phyloP scores from a whole-genome alignment of 495 filamentous ascomycete genomes.

The Trichoderma gamsii region DNA sequence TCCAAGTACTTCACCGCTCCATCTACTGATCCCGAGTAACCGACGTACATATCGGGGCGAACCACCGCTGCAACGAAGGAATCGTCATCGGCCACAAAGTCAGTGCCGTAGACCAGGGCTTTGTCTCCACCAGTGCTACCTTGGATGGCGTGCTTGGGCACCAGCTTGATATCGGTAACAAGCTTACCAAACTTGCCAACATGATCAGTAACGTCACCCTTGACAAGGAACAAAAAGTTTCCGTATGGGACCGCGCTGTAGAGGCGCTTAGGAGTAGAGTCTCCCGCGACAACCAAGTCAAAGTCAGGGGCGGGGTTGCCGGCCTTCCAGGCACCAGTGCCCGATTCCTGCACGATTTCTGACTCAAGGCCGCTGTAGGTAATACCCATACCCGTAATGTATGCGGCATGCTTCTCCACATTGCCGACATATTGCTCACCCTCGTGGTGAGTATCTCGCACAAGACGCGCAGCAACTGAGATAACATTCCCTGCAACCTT shows the following conservation, averaged over 20 bases:
- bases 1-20: too few species aligned
- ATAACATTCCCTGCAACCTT: slow-evolving; percentile 45
- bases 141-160: background rate
- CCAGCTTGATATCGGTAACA: background rate
- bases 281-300: slow-evolving; percentile 6
- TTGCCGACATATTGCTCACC: slow-evolving; percentile 26
- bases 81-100: slow-evolving; percentile 18
- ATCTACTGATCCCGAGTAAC: background rate
- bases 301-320: slow-evolving; percentile 26
- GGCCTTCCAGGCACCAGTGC: slow-evolving; percentile 24
- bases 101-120: slow-evolving; percentile 17
- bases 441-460: slow-evolving; percentile 22
- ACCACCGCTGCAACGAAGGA: slow-evolving; percentile 20
- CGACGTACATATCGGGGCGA: slow-evolving; percentile 28
- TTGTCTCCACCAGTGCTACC: background rate
- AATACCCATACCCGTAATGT: slow-evolving; percentile 30
- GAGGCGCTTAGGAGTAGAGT: slow-evolving; percentile 14
- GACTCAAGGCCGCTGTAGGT: slow-evolving; percentile 26
- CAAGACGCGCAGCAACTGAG: slow-evolving; percentile 36
- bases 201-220: slow-evolving; percentile 15
- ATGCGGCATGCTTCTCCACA: slow-evolving; percentile 25
- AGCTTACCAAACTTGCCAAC: background rate
- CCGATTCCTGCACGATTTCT: slow-evolving; percentile 22
- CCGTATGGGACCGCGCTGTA: slow-evolving; percentile 23
- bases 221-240: slow-evolving; percentile 20